A percentile compares a stretch with the other conserved stretches of the same genome.
phyloP scores from a whole-genome alignment of 495 filamentous ascomycete genomes.

The Xylaria venustula region DNA sequence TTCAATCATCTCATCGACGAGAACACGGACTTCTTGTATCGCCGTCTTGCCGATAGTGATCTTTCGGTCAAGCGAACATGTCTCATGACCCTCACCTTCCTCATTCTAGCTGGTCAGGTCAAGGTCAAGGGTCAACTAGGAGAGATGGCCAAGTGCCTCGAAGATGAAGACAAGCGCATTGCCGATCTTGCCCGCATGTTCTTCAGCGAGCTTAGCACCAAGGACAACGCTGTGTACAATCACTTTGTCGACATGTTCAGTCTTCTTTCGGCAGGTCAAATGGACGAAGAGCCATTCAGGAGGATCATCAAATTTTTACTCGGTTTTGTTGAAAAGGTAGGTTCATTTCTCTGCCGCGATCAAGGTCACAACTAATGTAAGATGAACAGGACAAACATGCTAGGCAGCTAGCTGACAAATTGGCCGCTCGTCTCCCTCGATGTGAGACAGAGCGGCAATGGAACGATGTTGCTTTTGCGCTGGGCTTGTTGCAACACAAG shows the following conservation, averaged over 20 bases:
- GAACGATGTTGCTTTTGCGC: conserved; percentile 92
- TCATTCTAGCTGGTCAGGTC: conserved; percentile 96
- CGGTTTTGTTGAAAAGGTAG: conserved; percentile 95
- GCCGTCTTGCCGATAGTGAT: conserved; percentile 84
- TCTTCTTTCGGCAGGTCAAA: conserved; percentile 75
- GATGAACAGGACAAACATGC: conserved; percentile 88
- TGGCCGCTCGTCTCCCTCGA: conserved; percentile 79
- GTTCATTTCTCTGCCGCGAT: neutral
- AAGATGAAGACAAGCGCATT: conserved; percentile 90
- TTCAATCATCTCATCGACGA: conserved; percentile 99
- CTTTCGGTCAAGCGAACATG: conserved; percentile 93
- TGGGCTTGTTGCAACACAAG: conserved; percentile 90
- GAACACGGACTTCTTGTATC: conserved; percentile 97
- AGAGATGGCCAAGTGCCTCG: conserved; percentile 98
- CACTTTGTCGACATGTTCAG: conserved; percentile 99
- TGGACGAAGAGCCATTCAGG: conserved; percentile 81
- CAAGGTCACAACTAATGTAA: conserved; percentile 8
- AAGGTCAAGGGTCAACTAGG: conserved; percentile 99
- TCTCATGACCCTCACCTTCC: conserved; percentile 96
- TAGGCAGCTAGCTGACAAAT: conserved; percentile 89
- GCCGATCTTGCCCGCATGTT: conserved; percentile 96
- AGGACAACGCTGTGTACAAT: conserved; percentile 99
- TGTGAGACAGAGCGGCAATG: conserved; percentile 94
- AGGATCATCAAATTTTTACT: conserved; percentile 90
- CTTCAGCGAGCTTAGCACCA: conserved; percentile 93